These are phyloP conservation scores for Raphanus raphanistrum DNA, from an alignment of 345 rosid genomes.

Conservation along the genomic window DNA sequence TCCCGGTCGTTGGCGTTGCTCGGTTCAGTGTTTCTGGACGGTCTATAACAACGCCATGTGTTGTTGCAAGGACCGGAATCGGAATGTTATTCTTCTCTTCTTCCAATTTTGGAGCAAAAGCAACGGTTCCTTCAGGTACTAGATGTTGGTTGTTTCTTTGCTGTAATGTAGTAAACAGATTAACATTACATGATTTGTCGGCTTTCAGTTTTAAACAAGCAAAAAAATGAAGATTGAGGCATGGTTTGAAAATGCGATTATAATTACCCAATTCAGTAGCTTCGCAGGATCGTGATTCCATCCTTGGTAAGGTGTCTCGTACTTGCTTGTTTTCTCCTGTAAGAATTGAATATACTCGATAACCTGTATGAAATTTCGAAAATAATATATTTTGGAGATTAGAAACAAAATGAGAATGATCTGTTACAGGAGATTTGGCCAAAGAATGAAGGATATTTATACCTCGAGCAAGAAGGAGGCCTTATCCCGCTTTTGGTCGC, in stretches of 20 bases:
- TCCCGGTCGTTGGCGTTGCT: conserved; percentile 31
- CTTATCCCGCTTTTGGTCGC: conserved; percentile 94
- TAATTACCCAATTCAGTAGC: conserved; percentile 64
- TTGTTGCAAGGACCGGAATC: conserved; percentile 37
- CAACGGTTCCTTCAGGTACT: conserved; percentile 47
- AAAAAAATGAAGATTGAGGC: neutral
- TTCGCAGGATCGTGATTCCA: conserved; percentile 78
- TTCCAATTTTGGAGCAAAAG: conserved; percentile 54
- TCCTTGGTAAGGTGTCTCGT: conserved; percentile 68
- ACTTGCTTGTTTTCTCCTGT: conserved; percentile 74
- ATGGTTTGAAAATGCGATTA: neutral
- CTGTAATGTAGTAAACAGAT: neutral
- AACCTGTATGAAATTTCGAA: conserved; percentile 52
- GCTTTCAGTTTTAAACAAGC: neutral
- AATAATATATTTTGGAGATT: neutral
- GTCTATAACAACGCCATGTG: conserved; percentile 41
- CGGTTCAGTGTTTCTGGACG: conserved; percentile 43
- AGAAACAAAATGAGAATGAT: neutral
- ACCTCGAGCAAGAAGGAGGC: conserved; percentile 98
- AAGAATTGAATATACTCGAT: conserved; percentile 89
- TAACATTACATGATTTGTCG: conserved; percentile 5
- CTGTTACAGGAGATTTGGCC: neutral
- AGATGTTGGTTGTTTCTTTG: conserved; percentile 57
- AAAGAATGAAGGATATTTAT: neutral
- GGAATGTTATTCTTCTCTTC: conserved; percentile 47